phyloP scores from a whole-genome alignment of 257 asterid species.

The Solanum chilense region DNA sequence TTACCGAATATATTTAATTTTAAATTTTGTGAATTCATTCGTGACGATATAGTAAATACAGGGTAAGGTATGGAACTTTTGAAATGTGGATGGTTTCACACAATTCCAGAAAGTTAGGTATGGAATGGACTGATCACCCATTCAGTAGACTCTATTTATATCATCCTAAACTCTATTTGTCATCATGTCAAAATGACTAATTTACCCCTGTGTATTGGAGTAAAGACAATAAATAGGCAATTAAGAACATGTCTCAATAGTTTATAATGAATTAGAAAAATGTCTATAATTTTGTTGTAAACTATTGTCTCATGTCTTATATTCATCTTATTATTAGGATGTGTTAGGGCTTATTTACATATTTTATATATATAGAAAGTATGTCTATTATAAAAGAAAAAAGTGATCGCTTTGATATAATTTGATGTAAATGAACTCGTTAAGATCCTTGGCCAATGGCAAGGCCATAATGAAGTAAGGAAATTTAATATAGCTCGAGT shows the following conservation, averaged over 20 bases:
- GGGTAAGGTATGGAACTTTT: background rate
- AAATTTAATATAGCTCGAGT: too few relatives aligned
- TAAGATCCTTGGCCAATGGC: background rate
- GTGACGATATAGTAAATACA: background rate
- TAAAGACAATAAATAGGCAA: background rate
- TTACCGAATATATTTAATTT: too few relatives aligned
- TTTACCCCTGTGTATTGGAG: background rate
- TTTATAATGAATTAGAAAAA: too few relatives aligned
- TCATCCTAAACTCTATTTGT: background rate
- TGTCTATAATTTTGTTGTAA: background rate
- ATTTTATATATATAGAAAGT: background rate
- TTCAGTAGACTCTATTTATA: background rate
- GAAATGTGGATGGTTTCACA: background rate
- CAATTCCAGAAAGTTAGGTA: constrained; percentile 9
- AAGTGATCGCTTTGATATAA: background rate
- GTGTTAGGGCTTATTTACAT: background rate
- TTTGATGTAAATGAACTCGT: too few relatives aligned
- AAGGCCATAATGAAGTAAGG: background rate
- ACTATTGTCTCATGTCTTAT: too few relatives aligned
- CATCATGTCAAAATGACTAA: background rate
- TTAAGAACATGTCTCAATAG: background rate
- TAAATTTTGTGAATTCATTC: too few relatives aligned
- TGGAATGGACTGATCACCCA: background rate
- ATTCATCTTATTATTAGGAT: background rate
- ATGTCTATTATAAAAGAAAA: background rate